Conservation (phyloP, 345 rosid genomes). For the Geranium brycei region DNA sequence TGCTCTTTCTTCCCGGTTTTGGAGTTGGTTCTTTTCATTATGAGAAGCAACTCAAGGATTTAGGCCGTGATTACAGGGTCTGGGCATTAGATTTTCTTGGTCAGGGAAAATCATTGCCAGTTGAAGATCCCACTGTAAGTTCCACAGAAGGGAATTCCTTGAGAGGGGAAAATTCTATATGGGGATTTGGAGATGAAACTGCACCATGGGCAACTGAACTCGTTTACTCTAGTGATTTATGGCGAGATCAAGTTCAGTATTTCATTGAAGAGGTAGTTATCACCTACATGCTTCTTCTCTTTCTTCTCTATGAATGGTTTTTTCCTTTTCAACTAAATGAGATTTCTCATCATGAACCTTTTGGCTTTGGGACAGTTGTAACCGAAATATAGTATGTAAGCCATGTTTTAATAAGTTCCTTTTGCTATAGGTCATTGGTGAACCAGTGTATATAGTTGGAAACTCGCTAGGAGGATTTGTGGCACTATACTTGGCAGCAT, state of each 20-base stretch:
- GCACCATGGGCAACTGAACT: slow-evolving; percentile 75
- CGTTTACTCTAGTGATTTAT: slow-evolving; percentile 71
- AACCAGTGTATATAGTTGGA: slow-evolving; percentile 82
- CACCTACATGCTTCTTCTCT: neutral
- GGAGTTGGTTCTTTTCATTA: slow-evolving; percentile 95
- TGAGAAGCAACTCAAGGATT: slow-evolving; percentile 79
- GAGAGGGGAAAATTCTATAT: slow-evolving; percentile 21
- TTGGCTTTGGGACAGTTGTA: neutral
- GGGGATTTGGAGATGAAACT: slow-evolving; percentile 85
- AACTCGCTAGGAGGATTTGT: slow-evolving; percentile 93
- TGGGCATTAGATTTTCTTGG: slow-evolving; percentile 97
- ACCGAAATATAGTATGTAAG: no score
- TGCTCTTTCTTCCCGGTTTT: slow-evolving; percentile 90
- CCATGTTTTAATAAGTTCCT: neutral
- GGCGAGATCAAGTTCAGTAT: slow-evolving; percentile 70
- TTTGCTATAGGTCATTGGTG: slow-evolving; percentile 60
- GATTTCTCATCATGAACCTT: neutral
- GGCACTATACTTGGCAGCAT: slow-evolving; percentile 76
- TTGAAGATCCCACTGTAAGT: slow-evolving; percentile 53
- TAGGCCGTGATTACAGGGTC: slow-evolving; percentile 81
- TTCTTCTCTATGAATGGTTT: neutral
- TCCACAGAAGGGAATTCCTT: slow-evolving; percentile 17
- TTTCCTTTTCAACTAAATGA: no score
- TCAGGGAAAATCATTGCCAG: slow-evolving; percentile 73
- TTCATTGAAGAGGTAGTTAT: slow-evolving; percentile 61